Base-by-base conservation (phyloP, 2,329 filamentous ascomycete genomes). In the Aspergillus pseudoglaucus region DNA sequence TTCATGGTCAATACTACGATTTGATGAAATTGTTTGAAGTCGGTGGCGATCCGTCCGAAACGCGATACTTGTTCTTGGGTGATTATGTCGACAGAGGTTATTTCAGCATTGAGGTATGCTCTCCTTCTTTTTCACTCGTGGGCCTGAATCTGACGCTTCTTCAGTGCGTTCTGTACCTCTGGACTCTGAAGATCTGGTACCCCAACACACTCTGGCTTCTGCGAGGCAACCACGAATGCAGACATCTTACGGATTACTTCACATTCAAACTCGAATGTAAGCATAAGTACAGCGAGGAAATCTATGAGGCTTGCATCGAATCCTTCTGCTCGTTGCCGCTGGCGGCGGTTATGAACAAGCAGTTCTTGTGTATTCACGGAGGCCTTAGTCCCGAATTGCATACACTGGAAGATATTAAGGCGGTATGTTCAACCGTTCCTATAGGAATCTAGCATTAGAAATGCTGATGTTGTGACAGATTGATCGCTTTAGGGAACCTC, bases 191-290 rank as follows among this genome's bases (percentile, higher is more conserved):
- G 81, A 97, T 98, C 66, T 95, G 95, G 82, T 98, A 97, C 67
- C 93, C 93, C 46, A 90, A 97, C 71, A 91, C 89, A 17, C 83
- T 98, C 48, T 98, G 93, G 93, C 79, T 98, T 59, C 82, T 98
- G 59, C 88, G 93, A 62, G 93, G 93, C 59, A 98, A 98, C 73
- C 93, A 98, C 75, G 93, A 98, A 74, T 98, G 93, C 72, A 86
- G 93, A 63, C 93, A 98, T 76, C 80, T 98, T 79, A 98, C 93
- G 49, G 93, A 98, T 68, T 98, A 98, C 79, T 98, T 98, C 75
- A 98, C 93, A 52, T 98, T 98, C 79, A 97, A 98, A 79, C 84
- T 98, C 49, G 93, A 98, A 72, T 98, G 93, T 80, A 96, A 95
- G 76, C 93, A 98, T 81, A 98, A 98, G 72, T 98, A 98, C 74